A percentile compares a stretch with the other conserved stretches of the same genome.
phyloP scores from a whole-genome alignment of 768 basidiomycete species.

The Podaxis pistillaris region DNA sequence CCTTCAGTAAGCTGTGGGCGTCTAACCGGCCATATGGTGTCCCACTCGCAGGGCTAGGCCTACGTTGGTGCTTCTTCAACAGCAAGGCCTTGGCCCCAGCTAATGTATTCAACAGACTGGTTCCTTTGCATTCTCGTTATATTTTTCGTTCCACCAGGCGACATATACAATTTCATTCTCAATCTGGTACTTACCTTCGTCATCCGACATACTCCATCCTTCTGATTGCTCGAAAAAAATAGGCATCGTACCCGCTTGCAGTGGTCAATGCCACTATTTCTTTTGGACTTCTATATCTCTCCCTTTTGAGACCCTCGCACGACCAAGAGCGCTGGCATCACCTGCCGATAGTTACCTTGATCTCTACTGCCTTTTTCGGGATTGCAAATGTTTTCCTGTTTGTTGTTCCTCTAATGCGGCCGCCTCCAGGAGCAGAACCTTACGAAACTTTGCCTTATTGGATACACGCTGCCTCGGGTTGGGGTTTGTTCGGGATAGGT shows the following conservation, averaged over 20 bases:
- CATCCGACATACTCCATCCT: neutral
- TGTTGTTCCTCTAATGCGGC: slow-evolving; percentile 51
- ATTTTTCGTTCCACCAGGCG: slow-evolving; percentile 48
- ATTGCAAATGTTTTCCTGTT: slow-evolving; percentile 58
- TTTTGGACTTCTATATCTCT: slow-evolving; percentile 42
- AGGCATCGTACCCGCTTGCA: slow-evolving; percentile 40
- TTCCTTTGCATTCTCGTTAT: slow-evolving; percentile 28
- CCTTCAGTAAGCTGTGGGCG: slow-evolving; percentile 53
- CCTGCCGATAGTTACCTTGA: neutral
- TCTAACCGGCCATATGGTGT: slow-evolving; percentile 56
- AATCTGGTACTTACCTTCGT: slow-evolving; percentile 37
- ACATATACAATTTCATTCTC: slow-evolving; percentile 58
- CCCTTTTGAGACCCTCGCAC: neutral
- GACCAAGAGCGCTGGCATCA: slow-evolving; percentile 4
- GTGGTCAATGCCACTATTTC: slow-evolving; percentile 47
- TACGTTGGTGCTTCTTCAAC: slow-evolving; percentile 34
- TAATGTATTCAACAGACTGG: slow-evolving; percentile 26
- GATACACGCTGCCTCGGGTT: slow-evolving; percentile 39
- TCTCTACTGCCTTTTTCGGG: slow-evolving; percentile 45
- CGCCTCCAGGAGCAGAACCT: slow-evolving; percentile 42
- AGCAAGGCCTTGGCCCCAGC: neutral
- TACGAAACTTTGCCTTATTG: slow-evolving; percentile 60
- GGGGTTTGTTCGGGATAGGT: slow-evolving; percentile 38
- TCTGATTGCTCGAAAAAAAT: neutral
- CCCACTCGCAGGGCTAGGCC: slow-evolving; percentile 49